Percentiles rank a stretch among this genome's conserved stretches.
phyloP scores from a whole-genome alignment of 495 filamentous ascomycete genomes.

The Aspergillus incahuasiensis region DNA sequence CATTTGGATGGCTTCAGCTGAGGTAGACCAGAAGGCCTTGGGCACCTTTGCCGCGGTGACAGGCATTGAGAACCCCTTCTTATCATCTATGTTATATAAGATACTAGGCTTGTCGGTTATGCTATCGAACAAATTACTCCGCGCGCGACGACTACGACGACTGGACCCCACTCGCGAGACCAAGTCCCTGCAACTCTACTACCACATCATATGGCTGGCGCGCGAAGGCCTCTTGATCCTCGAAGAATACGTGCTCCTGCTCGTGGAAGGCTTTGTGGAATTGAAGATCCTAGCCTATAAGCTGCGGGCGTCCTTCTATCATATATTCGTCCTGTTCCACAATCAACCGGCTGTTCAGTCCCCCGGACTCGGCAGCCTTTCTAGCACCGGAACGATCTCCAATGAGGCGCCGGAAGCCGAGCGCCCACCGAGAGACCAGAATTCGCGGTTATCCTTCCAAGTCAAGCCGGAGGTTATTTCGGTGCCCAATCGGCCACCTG shows the following conservation, averaged over 20 bases:
- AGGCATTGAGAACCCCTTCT: conserved; percentile 63
- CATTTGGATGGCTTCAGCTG: conserved; percentile 84
- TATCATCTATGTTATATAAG: conserved; percentile 80
- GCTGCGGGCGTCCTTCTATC: conserved; percentile 87
- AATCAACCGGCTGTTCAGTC: conserved; percentile 61
- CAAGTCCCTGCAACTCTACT: conserved; percentile 74
- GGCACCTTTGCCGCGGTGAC: conserved; percentile 77
- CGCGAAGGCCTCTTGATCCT: conserved; percentile 84
- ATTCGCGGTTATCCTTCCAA: conserved; percentile 20
- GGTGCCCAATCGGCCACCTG: conserved; percentile 1
- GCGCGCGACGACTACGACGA: conserved; percentile 77
- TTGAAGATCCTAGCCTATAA: conserved; percentile 87
- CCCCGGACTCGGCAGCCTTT: conserved; percentile 35
- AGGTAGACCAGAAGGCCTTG: conserved; percentile 95
- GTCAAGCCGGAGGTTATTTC: conserved; percentile 16
- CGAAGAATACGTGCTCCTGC: conserved; percentile 80
- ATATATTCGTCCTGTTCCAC: conserved; percentile 95
- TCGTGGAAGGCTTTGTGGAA: conserved; percentile 65
- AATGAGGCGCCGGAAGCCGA: conserved; percentile 18
- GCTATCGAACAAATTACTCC: conserved; percentile 76
- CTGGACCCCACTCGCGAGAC: conserved; percentile 74
- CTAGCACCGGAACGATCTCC: conserved; percentile 17
- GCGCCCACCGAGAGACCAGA: conserved; percentile 28
- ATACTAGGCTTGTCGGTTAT: conserved; percentile 87
- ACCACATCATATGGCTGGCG: conserved; percentile 93